These are phyloP conservation scores for Calycina marina DNA, from an alignment of 2,329 filamentous ascomycete genomes.

Conservation along the genomic window DNA sequence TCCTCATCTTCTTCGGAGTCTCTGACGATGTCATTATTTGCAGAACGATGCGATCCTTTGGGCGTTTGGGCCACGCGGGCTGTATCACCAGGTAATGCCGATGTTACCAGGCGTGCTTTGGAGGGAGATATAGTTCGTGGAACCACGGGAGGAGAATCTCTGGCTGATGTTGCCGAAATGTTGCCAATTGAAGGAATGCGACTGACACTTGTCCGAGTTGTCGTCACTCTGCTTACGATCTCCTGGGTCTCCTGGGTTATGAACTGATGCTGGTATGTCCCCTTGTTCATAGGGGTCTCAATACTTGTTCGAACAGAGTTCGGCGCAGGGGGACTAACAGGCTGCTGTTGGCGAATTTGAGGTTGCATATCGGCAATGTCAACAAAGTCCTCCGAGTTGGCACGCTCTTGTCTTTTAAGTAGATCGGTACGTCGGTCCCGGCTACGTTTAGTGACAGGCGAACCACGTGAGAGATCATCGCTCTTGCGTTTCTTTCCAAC, in stretches of 20 bases:
- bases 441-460: constrained; percentile 7
- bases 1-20: constrained; percentile 22
- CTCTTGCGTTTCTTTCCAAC: constrained; percentile 22
- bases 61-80: constrained; percentile 14
- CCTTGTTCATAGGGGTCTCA: no score
- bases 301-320: no score
- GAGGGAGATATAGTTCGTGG: not conserved
- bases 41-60: constrained; percentile 6
- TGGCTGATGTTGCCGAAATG: not conserved
- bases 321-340: no score
- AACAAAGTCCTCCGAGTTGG: constrained; percentile 15
- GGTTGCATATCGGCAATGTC: constrained; percentile 20
- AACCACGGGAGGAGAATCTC: not conserved
- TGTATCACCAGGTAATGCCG: constrained; percentile 7
- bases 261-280: no score
- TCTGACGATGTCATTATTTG: constrained; percentile 10
- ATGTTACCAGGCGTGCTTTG: not conserved
- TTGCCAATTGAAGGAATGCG: constrained; percentile 10
- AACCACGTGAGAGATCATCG: constrained; percentile 15
- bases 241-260: no score
- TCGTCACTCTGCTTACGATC: constrained; percentile 13
- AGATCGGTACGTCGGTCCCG: constrained; percentile 2
- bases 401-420: constrained; percentile 2
- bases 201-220: constrained; percentile 16
- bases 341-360: no score